These are phyloP conservation scores for Candida coquimbonensis DNA, from an alignment of 805 yeast genomes.

Conservation along the genomic window DNA sequence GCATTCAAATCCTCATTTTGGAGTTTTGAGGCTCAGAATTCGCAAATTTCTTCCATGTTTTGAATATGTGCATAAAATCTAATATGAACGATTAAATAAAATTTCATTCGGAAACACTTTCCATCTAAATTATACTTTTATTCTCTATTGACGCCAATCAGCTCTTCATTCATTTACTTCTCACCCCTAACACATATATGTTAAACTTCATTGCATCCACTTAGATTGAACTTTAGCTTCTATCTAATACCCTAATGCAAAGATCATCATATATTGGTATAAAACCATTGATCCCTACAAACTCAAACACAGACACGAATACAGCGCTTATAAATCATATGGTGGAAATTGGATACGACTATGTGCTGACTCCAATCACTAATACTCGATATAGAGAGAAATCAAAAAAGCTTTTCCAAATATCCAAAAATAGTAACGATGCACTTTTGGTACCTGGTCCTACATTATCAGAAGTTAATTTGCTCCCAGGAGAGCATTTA, in stretches of 20 bases:
- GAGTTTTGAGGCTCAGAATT: too few relatives aligned
- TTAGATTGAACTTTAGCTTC: neutral
- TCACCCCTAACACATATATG: too few relatives aligned
- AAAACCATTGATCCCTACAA: conserved; percentile 34
- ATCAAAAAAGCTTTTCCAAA: conserved; percentile 32
- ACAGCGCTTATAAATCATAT: conserved; percentile 21
- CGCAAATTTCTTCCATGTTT: too few relatives aligned
- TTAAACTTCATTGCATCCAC: too few relatives aligned
- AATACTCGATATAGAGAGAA: conserved; percentile 40
- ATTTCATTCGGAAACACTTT: too few relatives aligned
- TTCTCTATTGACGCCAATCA: too few relatives aligned
- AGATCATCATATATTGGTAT: conserved; percentile 33
- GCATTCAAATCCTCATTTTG: too few relatives aligned
- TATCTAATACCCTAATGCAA: neutral
- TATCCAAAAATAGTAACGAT: conserved; percentile 20
- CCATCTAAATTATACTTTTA: too few relatives aligned
- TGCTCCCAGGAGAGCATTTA: conserved; percentile 36
- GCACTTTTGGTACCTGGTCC: conserved; percentile 34
- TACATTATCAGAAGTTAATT: conserved; percentile 32
- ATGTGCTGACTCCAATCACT: conserved; percentile 47
- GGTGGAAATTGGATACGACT: conserved; percentile 40
- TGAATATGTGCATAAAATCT: too few relatives aligned
- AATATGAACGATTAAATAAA: too few relatives aligned
- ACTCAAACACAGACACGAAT: conserved; percentile 25
- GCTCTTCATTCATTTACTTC: too few relatives aligned